Evolutionary conservation across 2,329 filamentous ascomycete species (phyloP).

Genomic region (Amesomyces nigricolor): DNA sequence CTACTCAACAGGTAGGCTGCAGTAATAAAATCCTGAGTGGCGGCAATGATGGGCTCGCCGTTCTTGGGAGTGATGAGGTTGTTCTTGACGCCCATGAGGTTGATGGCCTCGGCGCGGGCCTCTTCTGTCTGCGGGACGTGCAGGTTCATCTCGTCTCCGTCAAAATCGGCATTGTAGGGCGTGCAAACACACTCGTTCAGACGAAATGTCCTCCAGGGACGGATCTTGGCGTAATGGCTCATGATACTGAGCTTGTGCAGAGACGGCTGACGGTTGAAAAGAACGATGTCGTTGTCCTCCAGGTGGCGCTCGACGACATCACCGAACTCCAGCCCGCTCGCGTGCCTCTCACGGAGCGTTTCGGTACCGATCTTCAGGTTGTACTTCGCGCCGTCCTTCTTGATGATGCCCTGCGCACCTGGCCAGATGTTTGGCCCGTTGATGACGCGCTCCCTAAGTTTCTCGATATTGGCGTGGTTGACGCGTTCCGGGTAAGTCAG

Average conservation of each 20-base stretch:
- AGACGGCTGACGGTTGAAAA: conserved; percentile 97
- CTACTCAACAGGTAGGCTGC: conserved; percentile 85
- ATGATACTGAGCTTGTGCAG: conserved; percentile 98
- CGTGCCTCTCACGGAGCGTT: conserved; percentile 52
- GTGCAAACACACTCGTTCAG: conserved; percentile 97
- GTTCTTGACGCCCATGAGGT: conserved; percentile 96
- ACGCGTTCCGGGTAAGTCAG: conserved; percentile 92
- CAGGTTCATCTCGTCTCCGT: conserved; percentile 98
- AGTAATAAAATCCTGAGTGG: conserved; percentile 99
- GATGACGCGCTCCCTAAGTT: conserved; percentile 65
- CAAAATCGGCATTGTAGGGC: conserved; percentile 98
- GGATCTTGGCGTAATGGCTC: conserved; percentile 86
- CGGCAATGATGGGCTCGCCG: conserved; percentile 94
- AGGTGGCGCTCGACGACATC: conserved; percentile 92
- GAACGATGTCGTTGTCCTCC: conserved; percentile 89
- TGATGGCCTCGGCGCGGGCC: conserved; percentile 88
- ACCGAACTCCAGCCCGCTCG: conserved; percentile 69
- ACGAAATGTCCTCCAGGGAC: conserved; percentile 92
- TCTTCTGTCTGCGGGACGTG: conserved; percentile 98
- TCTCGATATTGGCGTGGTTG: conserved; percentile 77
- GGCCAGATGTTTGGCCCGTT: conserved; percentile 78
- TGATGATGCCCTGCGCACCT: conserved; percentile 77
- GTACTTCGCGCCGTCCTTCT: conserved; percentile 63
- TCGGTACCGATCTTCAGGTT: conserved; percentile 67
- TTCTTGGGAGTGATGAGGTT: conserved; percentile 96